Conservation (phyloP, 371 early-diverging fungal genomes). For the Nematocida ironsii region DNA sequence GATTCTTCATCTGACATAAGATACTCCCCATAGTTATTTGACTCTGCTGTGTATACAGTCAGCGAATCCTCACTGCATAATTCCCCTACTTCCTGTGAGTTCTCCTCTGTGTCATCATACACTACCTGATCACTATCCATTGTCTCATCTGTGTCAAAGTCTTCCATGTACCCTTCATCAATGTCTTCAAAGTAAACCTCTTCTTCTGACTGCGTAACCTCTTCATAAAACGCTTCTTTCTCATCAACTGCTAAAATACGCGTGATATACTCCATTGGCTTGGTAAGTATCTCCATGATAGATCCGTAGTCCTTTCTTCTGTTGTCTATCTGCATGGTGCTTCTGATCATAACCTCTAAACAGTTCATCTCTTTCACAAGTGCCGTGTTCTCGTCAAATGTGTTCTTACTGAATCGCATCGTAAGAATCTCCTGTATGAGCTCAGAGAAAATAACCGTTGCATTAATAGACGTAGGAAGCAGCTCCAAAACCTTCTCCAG, state of each 20-base stretch:
- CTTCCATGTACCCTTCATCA: conserved; percentile 50
- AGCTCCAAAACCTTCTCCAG: neutral
- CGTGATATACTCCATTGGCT: conserved; percentile 30
- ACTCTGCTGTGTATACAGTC: conserved; percentile 13
- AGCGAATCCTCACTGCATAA: conserved; percentile 20
- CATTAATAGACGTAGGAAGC: neutral
- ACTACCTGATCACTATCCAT: conserved; percentile 30
- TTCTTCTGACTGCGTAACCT: conserved; percentile 21
- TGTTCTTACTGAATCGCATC: conserved; percentile 30
- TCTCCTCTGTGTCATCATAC: conserved; percentile 24
- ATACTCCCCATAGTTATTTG: conserved; percentile 16
- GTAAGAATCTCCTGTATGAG: conserved; percentile 36
- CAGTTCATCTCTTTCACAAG: conserved; percentile 20
- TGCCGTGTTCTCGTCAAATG: conserved; percentile 31
- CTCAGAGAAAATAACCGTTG: neutral
- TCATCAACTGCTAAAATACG: conserved; percentile 23
- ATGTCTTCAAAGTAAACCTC: conserved; percentile 14
- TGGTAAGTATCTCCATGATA: conserved; percentile 1
- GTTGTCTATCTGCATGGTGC: conserved; percentile 26
- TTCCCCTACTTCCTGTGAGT: conserved; percentile 10
- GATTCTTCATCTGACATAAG: neutral
- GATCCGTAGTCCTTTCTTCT: conserved; percentile 15
- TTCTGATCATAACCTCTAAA: neutral
- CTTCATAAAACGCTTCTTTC: conserved; percentile 49
- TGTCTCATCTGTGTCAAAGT: conserved; percentile 56